A percentile compares a stretch with the other conserved stretches of the same genome.
Conservation (phyloP, 2,329 filamentous ascomycete species). For the Colletotrichum magnum region DNA sequence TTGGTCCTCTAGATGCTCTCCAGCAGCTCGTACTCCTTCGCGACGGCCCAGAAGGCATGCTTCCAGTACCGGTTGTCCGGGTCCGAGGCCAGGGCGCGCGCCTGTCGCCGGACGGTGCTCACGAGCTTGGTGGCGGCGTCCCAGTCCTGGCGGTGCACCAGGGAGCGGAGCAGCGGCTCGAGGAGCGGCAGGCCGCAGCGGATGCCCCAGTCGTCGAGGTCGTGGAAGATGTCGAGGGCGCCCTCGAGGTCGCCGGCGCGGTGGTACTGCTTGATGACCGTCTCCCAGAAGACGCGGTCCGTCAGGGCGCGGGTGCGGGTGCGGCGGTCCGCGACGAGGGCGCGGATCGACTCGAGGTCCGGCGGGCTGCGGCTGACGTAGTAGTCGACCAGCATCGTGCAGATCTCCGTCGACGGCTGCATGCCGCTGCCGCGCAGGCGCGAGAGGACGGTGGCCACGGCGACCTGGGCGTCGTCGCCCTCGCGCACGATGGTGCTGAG, state of each 20-base stretch:
- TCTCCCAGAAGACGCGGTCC: slow-evolving; percentile 46
- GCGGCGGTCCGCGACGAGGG: slow-evolving; percentile 67
- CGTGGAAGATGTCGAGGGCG: slow-evolving; percentile 58
- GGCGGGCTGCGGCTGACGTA: slow-evolving; percentile 73
- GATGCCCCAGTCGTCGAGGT: slow-evolving; percentile 54
- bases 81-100: slow-evolving; percentile 22
- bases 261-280: slow-evolving; percentile 39
- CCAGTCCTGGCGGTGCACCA: slow-evolving; percentile 36
- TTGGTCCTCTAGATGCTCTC: slow-evolving; percentile 23
- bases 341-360: slow-evolving; percentile 71
- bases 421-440: slow-evolving; percentile 72
- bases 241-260: slow-evolving; percentile 32
- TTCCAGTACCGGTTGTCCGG: slow-evolving; percentile 55
- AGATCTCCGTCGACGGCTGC: slow-evolving; percentile 74
- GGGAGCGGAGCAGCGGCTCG: slow-evolving; percentile 37
- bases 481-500: slow-evolving; percentile 73
- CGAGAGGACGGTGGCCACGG: slow-evolving; percentile 72
- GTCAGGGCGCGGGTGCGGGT: slow-evolving; percentile 40
- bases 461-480: slow-evolving; percentile 57
- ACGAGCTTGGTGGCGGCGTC: slow-evolving; percentile 53
- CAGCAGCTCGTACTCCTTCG: slow-evolving; percentile 57
- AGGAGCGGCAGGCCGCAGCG: slow-evolving; percentile 40
- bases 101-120: slow-evolving; percentile 43
- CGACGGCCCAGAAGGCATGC: slow-evolving; percentile 66
- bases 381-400: slow-evolving; percentile 80